Base-by-base conservation (phyloP, 257 asterid genomes). In the Capsicum chinense region DNA sequence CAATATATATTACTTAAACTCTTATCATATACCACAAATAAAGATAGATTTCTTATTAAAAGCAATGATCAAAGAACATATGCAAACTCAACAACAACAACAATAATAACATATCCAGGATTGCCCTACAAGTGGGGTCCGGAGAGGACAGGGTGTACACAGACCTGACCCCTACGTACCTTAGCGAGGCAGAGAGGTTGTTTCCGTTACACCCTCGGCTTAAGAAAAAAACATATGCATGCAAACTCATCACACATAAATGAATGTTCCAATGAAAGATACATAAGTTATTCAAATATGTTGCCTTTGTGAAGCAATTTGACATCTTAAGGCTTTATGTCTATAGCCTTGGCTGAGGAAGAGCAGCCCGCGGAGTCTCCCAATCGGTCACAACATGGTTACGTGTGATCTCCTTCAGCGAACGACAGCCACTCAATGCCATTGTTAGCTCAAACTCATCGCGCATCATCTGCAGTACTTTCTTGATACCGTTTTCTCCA, bases 381-480 rank as follows among this genome's bases (percentile, higher is more conserved):
- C 86, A 84, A 63, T 84, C 83, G 8, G 86, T 52, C 62, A 62
- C 64, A 10, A 84, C 67, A 35, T 84, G 86, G 63, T 84, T 52
- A 19, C 86, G 83, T 0, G 83, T 84, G 52, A 84, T 84, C 52
- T 84, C 86, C 19, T 60, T 84, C 59, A 84, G 76, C 26, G 86
- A 76, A 39, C 83, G 83, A 17, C 86, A 84, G 15, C 86, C 86
- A 37, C 86, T 84, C 17, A 84, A 76, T 15, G 83, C 86, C 86
- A 84, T 84, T 0, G 86, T 84, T 63, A 84, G 79, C 86, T 84
- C 99, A 87, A 95, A 95, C 90, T 95, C 98, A 0, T 92, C 95
- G 3, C 96, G 91, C 89, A 95, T 67, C 86, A 84, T 84, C 56
- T 84, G 83, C 56, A 84, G 42, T 17, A 52, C 86, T 48, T 84